These are phyloP conservation scores for Chlamydomonas reinhardtii DNA, from an alignment of 163 green algal species.

Conservation along the genomic window DNA sequence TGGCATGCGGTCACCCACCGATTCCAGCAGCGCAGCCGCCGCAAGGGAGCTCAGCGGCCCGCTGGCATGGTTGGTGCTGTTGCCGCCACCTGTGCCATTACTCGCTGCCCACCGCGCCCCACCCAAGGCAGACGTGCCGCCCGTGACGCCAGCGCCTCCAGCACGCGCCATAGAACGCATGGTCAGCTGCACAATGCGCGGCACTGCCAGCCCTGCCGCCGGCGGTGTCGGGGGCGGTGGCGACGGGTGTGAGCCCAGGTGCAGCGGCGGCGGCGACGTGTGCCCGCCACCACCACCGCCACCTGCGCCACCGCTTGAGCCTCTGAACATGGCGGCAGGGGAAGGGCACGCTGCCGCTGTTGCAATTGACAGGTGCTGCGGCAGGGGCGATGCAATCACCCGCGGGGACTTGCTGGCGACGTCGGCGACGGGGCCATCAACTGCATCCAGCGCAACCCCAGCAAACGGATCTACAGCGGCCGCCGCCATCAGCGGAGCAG, in stretches of 20 bases:
- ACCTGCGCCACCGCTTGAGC: background rate
- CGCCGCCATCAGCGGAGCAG: no score
- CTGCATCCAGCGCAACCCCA: no score
- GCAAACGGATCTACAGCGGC: no score
- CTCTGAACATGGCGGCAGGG: no score
- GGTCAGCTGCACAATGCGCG: slow-evolving; percentile 35
- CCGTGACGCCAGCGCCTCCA: no score
- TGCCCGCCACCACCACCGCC: background rate
- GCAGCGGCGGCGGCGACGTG: background rate
- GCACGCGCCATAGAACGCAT: slow-evolving; percentile 21
- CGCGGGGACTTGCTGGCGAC: no score
- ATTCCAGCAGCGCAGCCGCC: background rate
- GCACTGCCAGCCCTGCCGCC: slow-evolving; percentile 1
- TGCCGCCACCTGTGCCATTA: no score
- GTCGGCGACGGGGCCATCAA: no score
- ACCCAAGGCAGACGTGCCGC: no score
- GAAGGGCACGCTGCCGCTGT: background rate
- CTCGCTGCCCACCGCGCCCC: background rate
- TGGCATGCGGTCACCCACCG: background rate
- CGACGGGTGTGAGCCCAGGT: background rate
- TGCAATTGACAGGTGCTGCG: background rate
- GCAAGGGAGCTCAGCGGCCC: background rate
- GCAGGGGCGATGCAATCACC: background rate
- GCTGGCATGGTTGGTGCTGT: background rate
- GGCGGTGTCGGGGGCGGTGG: background rate